Base-by-base conservation (phyloP, 1,284 basidiomycete genomes). In the Mycena citricolor region DNA sequence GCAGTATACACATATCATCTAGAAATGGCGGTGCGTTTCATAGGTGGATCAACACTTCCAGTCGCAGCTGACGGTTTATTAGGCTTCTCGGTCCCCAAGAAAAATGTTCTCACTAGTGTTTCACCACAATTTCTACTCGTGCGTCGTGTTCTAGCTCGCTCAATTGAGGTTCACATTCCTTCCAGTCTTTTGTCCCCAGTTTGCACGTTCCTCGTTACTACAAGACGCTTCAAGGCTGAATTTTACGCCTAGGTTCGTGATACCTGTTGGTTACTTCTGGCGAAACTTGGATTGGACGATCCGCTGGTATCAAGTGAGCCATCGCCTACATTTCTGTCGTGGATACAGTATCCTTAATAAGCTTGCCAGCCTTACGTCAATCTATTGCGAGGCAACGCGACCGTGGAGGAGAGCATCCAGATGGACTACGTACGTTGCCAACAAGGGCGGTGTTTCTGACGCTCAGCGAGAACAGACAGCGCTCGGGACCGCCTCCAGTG, bases 121-220 rank as follows among this genome's bases (percentile, higher is more conserved):
- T 78, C 77, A 14, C 64, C 64, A 10, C 76, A 80, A 45, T 79
- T 81, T 55, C 58, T 83, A 16, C 71, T 77, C 23, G 81, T 81
- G 55, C 51, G 73, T 61, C 12, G 16, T 11, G 21, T n/a, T 41
- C 19, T 42, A 7, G 10, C 6, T 41, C 25, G 34, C 34, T 8
- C 20, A 8, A 24, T 31, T 17, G n/a, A 8, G 8, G 30, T 43
- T 44, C 23, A 51, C 38, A 30, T 36, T 42, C 8, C 36, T n/a
- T 39, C 8, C 49, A 83, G 81, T 70, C 77, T 0, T 81, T 82
- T 57, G 64, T 82, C 54, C 80, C 81, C 2, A 74, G 71, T 11
- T 52, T 81, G 61, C 61, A 68, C 44, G 67, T n/a, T n/a, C n/a
- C n/a, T n/a, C n/a, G n/a, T n/a, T n/a, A 47, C 30, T 39, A n/a